phyloP scores from a whole-genome alignment of 805 yeast genomes.

The Yamadazyma laniorum region DNA sequence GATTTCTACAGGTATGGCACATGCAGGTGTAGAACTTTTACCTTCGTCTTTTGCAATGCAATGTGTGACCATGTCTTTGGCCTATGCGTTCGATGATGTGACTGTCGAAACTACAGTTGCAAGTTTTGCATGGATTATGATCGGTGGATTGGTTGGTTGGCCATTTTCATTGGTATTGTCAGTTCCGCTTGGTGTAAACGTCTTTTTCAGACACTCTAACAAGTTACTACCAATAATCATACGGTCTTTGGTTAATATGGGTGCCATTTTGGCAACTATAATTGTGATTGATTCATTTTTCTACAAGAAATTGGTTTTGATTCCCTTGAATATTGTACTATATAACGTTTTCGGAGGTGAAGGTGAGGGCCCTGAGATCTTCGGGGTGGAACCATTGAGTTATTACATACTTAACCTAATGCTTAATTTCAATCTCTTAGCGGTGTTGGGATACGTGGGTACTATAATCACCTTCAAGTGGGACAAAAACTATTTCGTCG shows the following conservation, averaged over 20 bases:
- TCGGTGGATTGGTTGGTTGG: conserved; percentile 90
- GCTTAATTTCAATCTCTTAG: conserved; percentile 68
- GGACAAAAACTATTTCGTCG: conserved; percentile 14
- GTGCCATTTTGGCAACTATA: conserved; percentile 22
- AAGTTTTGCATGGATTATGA: conserved; percentile 42
- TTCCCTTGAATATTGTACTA: conserved; percentile 76
- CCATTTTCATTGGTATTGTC: conserved; percentile 75
- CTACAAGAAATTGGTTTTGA: conserved; percentile 60
- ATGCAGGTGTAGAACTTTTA: conserved; percentile 80
- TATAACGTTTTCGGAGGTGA: conserved; percentile 76
- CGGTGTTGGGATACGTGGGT: conserved; percentile 42
- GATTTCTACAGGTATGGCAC: conserved; percentile 79
- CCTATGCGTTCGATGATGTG: conserved; percentile 28
- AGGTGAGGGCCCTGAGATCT: conserved; percentile 82
- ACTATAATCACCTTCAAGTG: conserved; percentile 19
- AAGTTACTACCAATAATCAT: conserved; percentile 2
- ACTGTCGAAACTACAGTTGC: conserved; percentile 12
- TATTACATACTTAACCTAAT: conserved; percentile 70
- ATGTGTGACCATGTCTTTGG: conserved; percentile 44
- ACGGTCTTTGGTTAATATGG: conserved; percentile 15
- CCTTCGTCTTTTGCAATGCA: conserved; percentile 76
- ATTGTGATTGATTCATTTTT: conserved; percentile 55
- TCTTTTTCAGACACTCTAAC: not conserved
- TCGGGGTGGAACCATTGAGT: conserved; percentile 77
- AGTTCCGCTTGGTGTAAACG: conserved; percentile 53